Evolutionary conservation across 2,329 filamentous ascomycete species (phyloP), one percentile per base, ranked within the genome.

Genomic region (Acarospora socialis): DNA sequence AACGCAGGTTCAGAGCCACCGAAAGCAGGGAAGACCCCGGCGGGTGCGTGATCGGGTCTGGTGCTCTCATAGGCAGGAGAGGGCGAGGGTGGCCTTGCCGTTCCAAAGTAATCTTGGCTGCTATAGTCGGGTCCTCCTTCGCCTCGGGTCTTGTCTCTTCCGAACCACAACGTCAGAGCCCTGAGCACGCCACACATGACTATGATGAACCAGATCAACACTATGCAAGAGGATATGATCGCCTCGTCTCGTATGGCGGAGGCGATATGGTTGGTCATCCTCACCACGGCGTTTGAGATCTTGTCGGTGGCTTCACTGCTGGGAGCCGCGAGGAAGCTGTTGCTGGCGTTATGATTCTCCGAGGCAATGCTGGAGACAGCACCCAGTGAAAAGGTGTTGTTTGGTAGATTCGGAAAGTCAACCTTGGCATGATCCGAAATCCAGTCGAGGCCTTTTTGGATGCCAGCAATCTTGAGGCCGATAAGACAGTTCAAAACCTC

Each of bases 401-500:
- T 77, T 16, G 72, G 65, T 38, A 95, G 74, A 32, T 70, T 57
- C 0, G 90, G 90, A 45, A 98, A 78, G 37, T 72, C 63, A 45
- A 98, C 68, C 39, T 90, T 71, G 3, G 90, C 83, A 51, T 95
- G 63, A 43, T 95, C 77, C 46, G 81, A 72, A 7, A 93, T 80
- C 87, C 87, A 98, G 1, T 81, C 92, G n/a, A 95, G 66, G 8
- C 80, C 90, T 49, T 80, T 77, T 53, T 95, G 73, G 42, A 98
- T 73, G 14, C 75, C 70, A 43, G 81, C 73, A 40, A 95, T 68
- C 61, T 95, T 95, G 48, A 92, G 66, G 5, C 77, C 73, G 42
- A 95, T 73, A n/a, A 95, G 65, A 50, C 90, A 95, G 49, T 81
- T 70, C 40, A 94, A 68, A 20, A 94, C 73, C 25, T 81, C 77